Percentiles rank a stretch among this genome's conserved stretches.
These are phyloP conservation scores for Botrytis tulipae DNA, from an alignment of 2,329 filamentous ascomycete species.

Conservation along the genomic window DNA sequence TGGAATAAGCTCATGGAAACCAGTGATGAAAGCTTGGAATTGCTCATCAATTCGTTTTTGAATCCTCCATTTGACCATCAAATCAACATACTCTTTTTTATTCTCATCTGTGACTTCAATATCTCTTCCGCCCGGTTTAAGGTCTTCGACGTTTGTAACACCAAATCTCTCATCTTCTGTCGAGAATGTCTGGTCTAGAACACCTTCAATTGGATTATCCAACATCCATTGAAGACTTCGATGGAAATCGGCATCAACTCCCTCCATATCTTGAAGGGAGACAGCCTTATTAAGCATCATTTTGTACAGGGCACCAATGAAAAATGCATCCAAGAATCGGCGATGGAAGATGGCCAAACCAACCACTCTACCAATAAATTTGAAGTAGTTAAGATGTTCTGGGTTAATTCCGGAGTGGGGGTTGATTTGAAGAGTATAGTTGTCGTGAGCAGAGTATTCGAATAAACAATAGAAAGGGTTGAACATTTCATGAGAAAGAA, in stretches of 20 bases:
- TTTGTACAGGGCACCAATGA: constrained; percentile 98
- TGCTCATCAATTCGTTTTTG: constrained; percentile 98
- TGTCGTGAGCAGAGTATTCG: constrained; percentile 99
- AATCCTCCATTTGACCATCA: constrained; percentile 99
- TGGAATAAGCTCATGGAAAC: constrained; percentile 96
- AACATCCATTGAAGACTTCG: constrained; percentile 95
- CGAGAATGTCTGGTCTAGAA: constrained; percentile 92
- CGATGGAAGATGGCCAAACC: constrained; percentile 97
- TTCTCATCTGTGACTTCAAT: constrained; percentile 98
- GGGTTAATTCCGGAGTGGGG: constrained; percentile 99
- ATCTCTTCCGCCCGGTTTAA: constrained; percentile 84
- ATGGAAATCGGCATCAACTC: constrained; percentile 97
- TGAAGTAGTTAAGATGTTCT: constrained; percentile 99
- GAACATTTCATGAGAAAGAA: constrained; percentile 99
- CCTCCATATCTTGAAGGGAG: constrained; percentile 92
- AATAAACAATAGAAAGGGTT: constrained; percentile 99
- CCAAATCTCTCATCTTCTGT: constrained; percentile 98
- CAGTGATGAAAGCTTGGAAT: constrained; percentile 95
- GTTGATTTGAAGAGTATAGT: constrained; percentile 99
- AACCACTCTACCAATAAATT: constrained; percentile 97
- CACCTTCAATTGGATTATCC: constrained; percentile 95
- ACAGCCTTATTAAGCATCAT: constrained; percentile 97
- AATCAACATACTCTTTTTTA: constrained; percentile 97
- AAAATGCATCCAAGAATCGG: constrained; percentile 96
- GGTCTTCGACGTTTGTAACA: constrained; percentile 87